A percentile compares a stretch with the other conserved stretches of the same genome.
These are phyloP conservation scores for Typha latifolia DNA, from an alignment of 176 grass and related monocot species.

Conservation along the genomic window DNA sequence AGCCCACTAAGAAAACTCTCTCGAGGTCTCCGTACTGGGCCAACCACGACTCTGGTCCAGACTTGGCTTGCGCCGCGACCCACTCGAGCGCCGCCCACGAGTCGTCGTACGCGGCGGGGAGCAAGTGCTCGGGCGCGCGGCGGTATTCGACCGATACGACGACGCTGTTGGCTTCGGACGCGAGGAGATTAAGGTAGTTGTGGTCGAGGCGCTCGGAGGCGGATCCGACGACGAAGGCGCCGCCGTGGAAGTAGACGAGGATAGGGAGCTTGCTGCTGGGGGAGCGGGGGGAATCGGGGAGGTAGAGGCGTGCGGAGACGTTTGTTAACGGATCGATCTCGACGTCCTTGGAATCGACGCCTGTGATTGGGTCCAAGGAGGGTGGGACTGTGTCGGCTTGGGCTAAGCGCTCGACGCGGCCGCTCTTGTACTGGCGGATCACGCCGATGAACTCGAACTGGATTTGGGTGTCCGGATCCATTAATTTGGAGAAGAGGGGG, in stretches of 20 bases:
- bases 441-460: constrained; percentile 39
- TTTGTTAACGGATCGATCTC: constrained; percentile 34
- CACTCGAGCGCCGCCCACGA: constrained; percentile 28
- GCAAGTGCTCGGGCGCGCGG: constrained; percentile 53
- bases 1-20: constrained; percentile 31
- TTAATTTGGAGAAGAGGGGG: not conserved
- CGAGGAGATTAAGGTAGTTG: constrained; percentile 40
- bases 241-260: constrained; percentile 51
- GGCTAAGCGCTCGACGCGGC: constrained; percentile 46
- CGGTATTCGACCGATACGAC: constrained; percentile 61
- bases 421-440: constrained; percentile 54
- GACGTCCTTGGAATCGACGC: constrained; percentile 51
- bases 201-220: constrained; percentile 32
- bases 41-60: constrained; percentile 25
- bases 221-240: constrained; percentile 26
- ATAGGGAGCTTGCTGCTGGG: constrained; percentile 26
- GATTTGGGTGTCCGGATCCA: constrained; percentile 38
- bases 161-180: constrained; percentile 22
- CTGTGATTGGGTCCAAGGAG: constrained; percentile 35
- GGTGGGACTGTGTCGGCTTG: constrained; percentile 24
- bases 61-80: constrained; percentile 15
- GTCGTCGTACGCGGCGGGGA: constrained; percentile 51
- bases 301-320: constrained; percentile 63
- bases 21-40: constrained; percentile 20
- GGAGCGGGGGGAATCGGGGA: constrained; percentile 19